Percentiles rank a stretch among this genome's conserved stretches.
Evolutionary conservation across 768 basidiomycete species (phyloP).

Genomic region (Leccinum truebloodii): DNA sequence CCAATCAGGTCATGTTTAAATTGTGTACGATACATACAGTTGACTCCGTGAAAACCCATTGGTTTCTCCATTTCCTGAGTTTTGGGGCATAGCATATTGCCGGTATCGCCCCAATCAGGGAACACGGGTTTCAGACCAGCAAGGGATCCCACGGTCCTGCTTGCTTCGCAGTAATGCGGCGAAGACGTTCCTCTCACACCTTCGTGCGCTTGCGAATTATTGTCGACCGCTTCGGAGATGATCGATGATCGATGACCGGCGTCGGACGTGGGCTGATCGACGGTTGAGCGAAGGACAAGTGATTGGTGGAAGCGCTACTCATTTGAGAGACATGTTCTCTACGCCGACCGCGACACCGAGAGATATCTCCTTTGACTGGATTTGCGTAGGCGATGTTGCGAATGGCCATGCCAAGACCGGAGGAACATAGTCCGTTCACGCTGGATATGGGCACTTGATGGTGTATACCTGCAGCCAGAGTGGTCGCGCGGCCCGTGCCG

Average conservation of each 20-base stretch:
- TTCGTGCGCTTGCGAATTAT: constrained; percentile 72
- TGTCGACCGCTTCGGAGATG: constrained; percentile 58
- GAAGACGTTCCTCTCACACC: constrained; percentile 28
- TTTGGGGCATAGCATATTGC: too few species aligned
- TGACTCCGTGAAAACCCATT: too few species aligned
- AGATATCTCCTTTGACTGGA: constrained; percentile 78
- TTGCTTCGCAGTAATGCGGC: too few species aligned
- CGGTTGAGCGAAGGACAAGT: constrained; percentile 2
- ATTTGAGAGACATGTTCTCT: constrained; percentile 85
- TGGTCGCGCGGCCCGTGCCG: too few species aligned
- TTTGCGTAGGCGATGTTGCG: constrained; percentile 83
- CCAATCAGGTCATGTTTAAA: not conserved
- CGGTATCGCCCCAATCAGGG: too few species aligned
- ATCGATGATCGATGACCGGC: constrained; percentile 66
- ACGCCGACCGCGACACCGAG: constrained; percentile 84
- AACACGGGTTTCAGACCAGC: too few species aligned
- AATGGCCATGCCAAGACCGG: constrained; percentile 91
- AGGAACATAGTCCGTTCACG: constrained; percentile 92
- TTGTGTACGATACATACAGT: not conserved
- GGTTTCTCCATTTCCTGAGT: too few species aligned
- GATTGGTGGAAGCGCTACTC: constrained; percentile 24
- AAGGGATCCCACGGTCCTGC: too few species aligned
- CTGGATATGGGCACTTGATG: constrained; percentile 84
- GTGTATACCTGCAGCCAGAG: too few species aligned
- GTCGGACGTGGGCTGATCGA: constrained; percentile 66